phyloP scores from a whole-genome alignment of 306 rosid genomes.

The Sicyos baderoa region DNA sequence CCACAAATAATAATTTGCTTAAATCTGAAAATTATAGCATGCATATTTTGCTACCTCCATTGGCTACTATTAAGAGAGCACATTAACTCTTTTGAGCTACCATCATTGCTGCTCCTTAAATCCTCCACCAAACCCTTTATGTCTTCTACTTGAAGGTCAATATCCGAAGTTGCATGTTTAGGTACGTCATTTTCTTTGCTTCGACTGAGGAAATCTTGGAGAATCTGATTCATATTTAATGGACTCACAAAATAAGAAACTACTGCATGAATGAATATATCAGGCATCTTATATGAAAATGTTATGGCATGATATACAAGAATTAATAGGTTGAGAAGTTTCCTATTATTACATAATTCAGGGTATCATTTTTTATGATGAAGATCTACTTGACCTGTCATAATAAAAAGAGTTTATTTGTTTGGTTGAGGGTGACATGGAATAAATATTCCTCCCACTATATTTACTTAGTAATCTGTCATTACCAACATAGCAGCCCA shows the following conservation, averaged over 20 bases:
- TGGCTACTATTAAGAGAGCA: too few species aligned
- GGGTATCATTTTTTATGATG: neutral
- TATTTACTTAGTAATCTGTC: slow-evolving; percentile 7
- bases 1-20: neutral
- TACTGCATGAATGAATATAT: neutral
- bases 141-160: slow-evolving; percentile 62
- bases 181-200: slow-evolving; percentile 60
- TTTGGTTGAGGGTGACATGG: neutral
- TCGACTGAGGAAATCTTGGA: slow-evolving; percentile 76
- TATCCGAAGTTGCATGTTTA: slow-evolving; percentile 41
- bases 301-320: neutral
- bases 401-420: neutral
- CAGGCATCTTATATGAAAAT: neutral
- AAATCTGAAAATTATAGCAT: slow-evolving; percentile 19
- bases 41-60: slow-evolving; percentile 45
- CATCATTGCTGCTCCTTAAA: slow-evolving; percentile 47
- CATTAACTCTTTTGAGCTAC: too few species aligned
- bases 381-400: neutral
- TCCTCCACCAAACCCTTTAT: slow-evolving; percentile 62
- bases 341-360: neutral
- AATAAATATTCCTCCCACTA: neutral
- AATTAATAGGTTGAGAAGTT: neutral
- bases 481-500: slow-evolving; percentile 38
- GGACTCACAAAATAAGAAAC: slow-evolving; percentile 7
- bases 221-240: slow-evolving; percentile 46